These are phyloP conservation scores for Puccinia sorghi DNA, from an alignment of 1,284 basidiomycete species.

Conservation along the genomic window DNA sequence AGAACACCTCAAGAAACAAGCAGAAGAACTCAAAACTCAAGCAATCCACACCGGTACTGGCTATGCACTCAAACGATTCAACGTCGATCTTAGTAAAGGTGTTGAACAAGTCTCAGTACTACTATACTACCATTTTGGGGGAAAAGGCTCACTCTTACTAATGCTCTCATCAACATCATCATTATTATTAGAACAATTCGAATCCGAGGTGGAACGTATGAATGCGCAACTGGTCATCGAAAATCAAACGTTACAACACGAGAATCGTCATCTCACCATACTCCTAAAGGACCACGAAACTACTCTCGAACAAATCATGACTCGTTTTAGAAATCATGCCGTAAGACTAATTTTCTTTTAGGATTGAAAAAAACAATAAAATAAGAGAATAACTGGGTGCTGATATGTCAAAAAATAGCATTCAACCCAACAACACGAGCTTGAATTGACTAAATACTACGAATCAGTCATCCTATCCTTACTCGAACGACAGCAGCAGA, in stretches of 20 bases:
- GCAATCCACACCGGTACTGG: constrained; percentile 75
- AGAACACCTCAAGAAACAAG: constrained; percentile 70
- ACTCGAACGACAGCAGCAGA: constrained; percentile 66
- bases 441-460: constrained; percentile 86
- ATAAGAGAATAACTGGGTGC: no score
- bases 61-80: constrained; percentile 81
- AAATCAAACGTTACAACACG: constrained; percentile 85
- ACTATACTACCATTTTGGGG: no score
- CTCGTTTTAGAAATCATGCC: constrained; percentile 87
- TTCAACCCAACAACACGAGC: constrained; percentile 87
- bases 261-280: constrained; percentile 86
- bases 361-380: neutral
- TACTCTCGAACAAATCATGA: constrained; percentile 94
- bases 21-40: constrained; percentile 78
- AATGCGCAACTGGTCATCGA: constrained; percentile 90
- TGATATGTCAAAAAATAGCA: no score
- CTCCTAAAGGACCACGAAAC: constrained; percentile 91
- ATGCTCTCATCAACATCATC: constrained; percentile 4
- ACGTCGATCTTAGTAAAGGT: constrained; percentile 89
- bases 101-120: no score
- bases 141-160: constrained; percentile 3
- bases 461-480: constrained; percentile 76
- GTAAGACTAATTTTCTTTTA: no score
- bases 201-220: constrained; percentile 84
- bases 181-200: constrained; percentile 75